Base-by-base conservation (phyloP, 1,139 yeast species). In the Kazachstania sp. region DNA sequence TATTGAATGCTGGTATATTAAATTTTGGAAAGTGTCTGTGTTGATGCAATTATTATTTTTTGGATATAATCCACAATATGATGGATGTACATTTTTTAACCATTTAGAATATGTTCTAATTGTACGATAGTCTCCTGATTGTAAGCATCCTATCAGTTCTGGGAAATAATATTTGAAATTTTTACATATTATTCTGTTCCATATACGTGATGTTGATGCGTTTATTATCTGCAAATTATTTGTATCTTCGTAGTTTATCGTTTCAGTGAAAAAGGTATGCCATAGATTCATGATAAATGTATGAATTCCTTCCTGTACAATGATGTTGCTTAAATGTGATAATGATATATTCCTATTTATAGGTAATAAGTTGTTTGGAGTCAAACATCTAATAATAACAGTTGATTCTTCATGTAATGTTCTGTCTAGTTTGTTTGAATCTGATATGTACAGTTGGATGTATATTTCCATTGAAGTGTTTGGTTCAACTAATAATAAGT, bases 101-200 rank as follows among this genome's bases (percentile, higher is more conserved):
- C 44, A 39, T 35, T 43, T 51, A 32, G 46, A 46, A 34, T 43
- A 50, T 37, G 15, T 32, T 39, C 54, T 57, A 2, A 55, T 57
- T 39, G 52, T 41, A 36, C 50, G 50, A 31, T 57, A 59, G 42
- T 60, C 63, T 34, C 61, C 61, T 12, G 52, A 46, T 32, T 49
- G 56, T 39, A 58, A 47, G 7, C 39, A 48, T 2, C 63, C 63
- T 12, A 51, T 32, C 12, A 61, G 45, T 34, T 60, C 63, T 12
- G 67, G 67, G 45, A 62, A 64, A 15, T 51, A 41, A 8, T 41
- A n/a, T 26, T 53, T 57, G 45, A 64, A 64, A 15, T 57, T 61
- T 45, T 54, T 55, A 39, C 54, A 52, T 48, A 62, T 52, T 2
- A 60, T 53, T 35, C 67, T 54, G 45, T 64, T 64, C 67, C 67